A percentile compares a stretch with the other conserved stretches of the same genome.
Evolutionary conservation across 225 moss, liverwort and hornwort genomes (phyloP).

Genomic region (Climacium dendroides): DNA sequence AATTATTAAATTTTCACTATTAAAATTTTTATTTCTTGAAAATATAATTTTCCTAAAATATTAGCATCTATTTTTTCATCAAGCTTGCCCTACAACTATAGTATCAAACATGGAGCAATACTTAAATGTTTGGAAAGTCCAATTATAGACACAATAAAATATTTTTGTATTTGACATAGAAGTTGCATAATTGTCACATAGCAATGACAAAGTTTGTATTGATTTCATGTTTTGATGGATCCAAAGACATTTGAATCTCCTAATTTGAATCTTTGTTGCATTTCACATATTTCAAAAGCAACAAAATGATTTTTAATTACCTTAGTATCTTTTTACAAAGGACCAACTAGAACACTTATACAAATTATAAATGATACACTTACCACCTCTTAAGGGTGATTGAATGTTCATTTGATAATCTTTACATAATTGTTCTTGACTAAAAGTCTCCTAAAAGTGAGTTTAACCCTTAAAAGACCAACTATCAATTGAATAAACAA

Average conservation of each 20-base stretch:
- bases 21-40: neutral
- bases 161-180: neutral
- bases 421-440: too few species aligned
- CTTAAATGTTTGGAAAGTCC: neutral
- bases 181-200: too few species aligned
- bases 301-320: neutral
- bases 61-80: rapidly evolving
- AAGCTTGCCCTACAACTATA: rapidly evolving
- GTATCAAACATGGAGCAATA: neutral
- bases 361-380: neutral
- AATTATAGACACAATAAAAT: neutral
- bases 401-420: neutral
- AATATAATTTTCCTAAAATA: neutral
- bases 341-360: neutral
- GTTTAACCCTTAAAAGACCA: neutral
- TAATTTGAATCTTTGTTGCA: neutral
- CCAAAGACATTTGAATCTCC: rapidly evolving
- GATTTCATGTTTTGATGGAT: rapidly evolving
- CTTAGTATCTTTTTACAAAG: neutral
- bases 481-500: neutral
- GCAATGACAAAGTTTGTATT: neutral
- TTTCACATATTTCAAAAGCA: neutral
- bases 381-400: neutral
- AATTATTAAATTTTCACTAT: neutral
- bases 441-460: too few species aligned